Evolutionary conservation across 2,329 filamentous ascomycete species (phyloP).

Genomic region (Talaromyces sp.): DNA sequence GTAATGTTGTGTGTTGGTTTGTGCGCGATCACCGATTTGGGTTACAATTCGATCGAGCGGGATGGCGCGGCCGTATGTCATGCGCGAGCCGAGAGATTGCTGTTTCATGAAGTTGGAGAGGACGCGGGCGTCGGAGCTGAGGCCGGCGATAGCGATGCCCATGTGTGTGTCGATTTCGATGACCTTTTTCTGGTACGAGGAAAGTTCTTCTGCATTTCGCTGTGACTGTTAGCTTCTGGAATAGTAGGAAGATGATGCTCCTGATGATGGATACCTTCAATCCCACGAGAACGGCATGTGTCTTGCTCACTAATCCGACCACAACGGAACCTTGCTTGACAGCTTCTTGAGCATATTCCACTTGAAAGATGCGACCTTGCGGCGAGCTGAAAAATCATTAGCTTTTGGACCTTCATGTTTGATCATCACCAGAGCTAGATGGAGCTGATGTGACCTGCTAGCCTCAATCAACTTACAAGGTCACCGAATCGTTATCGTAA

Average conservation of each 20-base stretch:
- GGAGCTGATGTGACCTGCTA: constrained; percentile 3
- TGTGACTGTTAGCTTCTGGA: constrained; percentile 36
- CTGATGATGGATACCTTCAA: constrained; percentile 69
- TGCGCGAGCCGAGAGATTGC: constrained; percentile 90
- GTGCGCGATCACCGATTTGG: constrained; percentile 92
- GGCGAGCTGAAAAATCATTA: constrained; percentile 66
- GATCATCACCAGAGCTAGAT: neutral
- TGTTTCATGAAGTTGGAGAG: constrained; percentile 99
- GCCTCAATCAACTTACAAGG: constrained; percentile 67
- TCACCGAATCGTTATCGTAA: constrained; percentile 99
- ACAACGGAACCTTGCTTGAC: constrained; percentile 99
- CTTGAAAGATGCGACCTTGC: constrained; percentile 98
- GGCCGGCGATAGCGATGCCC: constrained; percentile 90
- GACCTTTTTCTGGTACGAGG: constrained; percentile 99
- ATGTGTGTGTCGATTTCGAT: constrained; percentile 95
- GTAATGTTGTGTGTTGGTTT: constrained; percentile 97
- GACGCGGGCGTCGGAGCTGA: constrained; percentile 95
- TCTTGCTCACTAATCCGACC: constrained; percentile 95
- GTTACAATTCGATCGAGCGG: constrained; percentile 83
- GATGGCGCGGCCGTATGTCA: constrained; percentile 93
- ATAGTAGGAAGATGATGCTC: constrained; percentile 6
- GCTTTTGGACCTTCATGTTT: neutral
- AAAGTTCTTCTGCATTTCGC: constrained; percentile 98
- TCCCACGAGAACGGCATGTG: constrained; percentile 90
- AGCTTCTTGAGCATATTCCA: constrained; percentile 97